A percentile compares a stretch with the other conserved stretches of the same genome.
Conservation (phyloP, 495 filamentous ascomycete genomes). For the Neurospora sp. region DNA sequence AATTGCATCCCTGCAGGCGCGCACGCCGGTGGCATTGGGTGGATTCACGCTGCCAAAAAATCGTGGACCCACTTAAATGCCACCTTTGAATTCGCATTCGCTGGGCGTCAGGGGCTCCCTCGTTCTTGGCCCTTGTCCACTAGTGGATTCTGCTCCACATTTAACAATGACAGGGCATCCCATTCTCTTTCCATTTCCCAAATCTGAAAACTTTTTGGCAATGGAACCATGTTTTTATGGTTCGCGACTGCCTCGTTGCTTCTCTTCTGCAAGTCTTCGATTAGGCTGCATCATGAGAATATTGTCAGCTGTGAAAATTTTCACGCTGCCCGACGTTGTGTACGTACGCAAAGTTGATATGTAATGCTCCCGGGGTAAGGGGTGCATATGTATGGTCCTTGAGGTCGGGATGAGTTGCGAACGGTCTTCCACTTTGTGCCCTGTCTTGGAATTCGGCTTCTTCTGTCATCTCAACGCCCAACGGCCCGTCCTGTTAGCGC, state of each 20-base stretch:
- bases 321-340: not conserved
- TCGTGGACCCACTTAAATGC: not conserved
- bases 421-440: not conserved
- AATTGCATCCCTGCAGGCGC: not conserved
- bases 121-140: not conserved
- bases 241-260: not conserved
- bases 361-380: not conserved
- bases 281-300: not conserved
- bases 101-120: not conserved
- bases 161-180: not conserved
- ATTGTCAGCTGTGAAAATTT: not conserved
- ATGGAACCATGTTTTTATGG: not conserved
- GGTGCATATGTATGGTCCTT: not conserved
- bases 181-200: not conserved
- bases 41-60: not conserved
- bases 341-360: not conserved
- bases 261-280: not conserved
- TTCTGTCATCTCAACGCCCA: not conserved
- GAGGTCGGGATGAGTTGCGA: not conserved
- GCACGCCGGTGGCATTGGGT: not conserved
- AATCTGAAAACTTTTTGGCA: not conserved
- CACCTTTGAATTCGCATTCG: not conserved
- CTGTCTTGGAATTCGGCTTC: not conserved
- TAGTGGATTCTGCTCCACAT: not conserved
- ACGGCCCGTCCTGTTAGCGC: not conserved